Conservation (phyloP, 1,284 basidiomycete genomes). For the Leccinum variabile region DNA sequence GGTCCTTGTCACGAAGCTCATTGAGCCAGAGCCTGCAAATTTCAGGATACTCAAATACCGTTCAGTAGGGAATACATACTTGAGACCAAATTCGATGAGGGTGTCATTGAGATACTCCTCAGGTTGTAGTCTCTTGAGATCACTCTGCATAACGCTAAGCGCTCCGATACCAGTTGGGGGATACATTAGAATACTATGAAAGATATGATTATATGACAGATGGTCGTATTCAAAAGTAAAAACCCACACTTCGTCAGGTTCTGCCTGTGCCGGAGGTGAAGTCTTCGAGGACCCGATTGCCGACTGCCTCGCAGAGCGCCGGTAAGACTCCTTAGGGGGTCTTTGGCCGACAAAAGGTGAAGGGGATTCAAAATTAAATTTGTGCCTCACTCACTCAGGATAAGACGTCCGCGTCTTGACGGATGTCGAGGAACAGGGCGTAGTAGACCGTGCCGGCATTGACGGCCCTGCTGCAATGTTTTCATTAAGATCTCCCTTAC, state of each 20-base stretch:
- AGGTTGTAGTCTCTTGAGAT: slow-evolving; percentile 69
- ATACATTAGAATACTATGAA: slow-evolving; percentile 68
- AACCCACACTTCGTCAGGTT: slow-evolving; percentile 64
- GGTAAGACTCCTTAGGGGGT: slow-evolving; percentile 16
- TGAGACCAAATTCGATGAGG: slow-evolving; percentile 92
- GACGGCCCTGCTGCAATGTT: not conserved
- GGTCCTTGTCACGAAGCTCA: slow-evolving; percentile 52
- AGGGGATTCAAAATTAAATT: not conserved
- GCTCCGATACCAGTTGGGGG: slow-evolving; percentile 70
- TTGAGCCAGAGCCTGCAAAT: slow-evolving; percentile 65
- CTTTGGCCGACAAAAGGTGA: slow-evolving; percentile 16
- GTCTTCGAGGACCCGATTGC: slow-evolving; percentile 14
- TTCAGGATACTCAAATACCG: slow-evolving; percentile 1
- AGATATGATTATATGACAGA: not conserved
- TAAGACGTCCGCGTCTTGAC: slow-evolving; percentile 10
- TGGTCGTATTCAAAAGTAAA: not conserved
- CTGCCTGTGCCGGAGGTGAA: slow-evolving; percentile 37
- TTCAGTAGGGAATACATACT: slow-evolving; percentile 49
- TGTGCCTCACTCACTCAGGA: slow-evolving; percentile 22
- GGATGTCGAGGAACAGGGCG: slow-evolving; percentile 26
- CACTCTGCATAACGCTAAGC: slow-evolving; percentile 78
- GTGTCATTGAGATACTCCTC: slow-evolving; percentile 94
- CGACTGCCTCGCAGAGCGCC: slow-evolving; percentile 36
- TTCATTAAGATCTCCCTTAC: not conserved
- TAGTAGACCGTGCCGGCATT: slow-evolving; percentile 12